Conservation (phyloP, 441 rosid species). For the Codiaeum variegatum region DNA sequence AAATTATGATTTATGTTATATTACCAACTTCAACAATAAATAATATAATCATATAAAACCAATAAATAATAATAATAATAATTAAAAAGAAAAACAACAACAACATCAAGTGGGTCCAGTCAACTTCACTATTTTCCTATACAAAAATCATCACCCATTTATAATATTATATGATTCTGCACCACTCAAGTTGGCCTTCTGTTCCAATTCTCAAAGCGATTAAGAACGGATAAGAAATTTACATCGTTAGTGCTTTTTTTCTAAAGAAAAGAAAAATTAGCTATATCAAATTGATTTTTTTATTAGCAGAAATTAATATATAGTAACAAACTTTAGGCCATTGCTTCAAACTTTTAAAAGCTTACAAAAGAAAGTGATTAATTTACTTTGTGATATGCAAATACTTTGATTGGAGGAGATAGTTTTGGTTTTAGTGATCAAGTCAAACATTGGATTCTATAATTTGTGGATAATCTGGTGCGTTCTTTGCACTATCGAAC, state of each 20-base stretch:
- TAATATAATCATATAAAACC: too few relatives aligned
- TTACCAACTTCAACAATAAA: too few relatives aligned
- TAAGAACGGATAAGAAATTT: constrained; percentile 11
- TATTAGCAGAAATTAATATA: background rate
- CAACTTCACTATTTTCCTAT: background rate
- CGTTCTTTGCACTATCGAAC: constrained; percentile 2
- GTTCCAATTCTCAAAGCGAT: background rate
- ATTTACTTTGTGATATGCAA: background rate
- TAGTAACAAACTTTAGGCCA: background rate
- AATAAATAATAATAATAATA: background rate
- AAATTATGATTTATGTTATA: too few relatives aligned
- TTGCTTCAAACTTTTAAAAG: constrained; percentile 9
- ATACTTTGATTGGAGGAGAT: background rate
- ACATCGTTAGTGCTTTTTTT: background rate
- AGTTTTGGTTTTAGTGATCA: background rate
- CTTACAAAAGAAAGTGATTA: background rate
- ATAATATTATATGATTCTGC: background rate
- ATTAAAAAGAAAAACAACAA: background rate
- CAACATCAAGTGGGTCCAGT: background rate
- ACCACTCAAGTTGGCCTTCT: background rate
- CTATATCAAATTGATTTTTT: background rate
- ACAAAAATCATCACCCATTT: constrained; percentile 5
- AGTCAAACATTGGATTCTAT: constrained; percentile 25
- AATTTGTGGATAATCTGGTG: constrained; percentile 9
- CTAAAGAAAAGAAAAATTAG: too few relatives aligned